Base-by-base conservation (phyloP, 176 grass and related monocot species). In the barley (Hordeum vulgare) region DNA sequence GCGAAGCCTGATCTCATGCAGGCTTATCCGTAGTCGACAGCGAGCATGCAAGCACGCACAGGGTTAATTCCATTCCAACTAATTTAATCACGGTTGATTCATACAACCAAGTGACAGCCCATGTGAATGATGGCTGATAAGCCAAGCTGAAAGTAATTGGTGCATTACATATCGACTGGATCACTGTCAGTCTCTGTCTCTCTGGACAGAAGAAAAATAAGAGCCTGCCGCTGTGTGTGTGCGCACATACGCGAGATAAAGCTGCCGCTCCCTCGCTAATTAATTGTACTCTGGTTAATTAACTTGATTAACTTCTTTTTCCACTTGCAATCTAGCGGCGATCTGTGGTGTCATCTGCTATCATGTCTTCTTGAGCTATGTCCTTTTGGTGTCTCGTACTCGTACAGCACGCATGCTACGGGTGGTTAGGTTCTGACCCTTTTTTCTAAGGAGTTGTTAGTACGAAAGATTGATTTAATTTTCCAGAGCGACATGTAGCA, bases 21-120 rank as follows among this genome's bases (percentile, higher is more conserved):
- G 10, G 23, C 86, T 78, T 88, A 83, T 88, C 80, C 65, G 23
- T 4, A 51, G 3, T 59, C 7, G 51, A 69, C 63, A 70, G 26
- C 39, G 27, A n/a, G 39, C 85, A 70, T 82, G 18, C 18, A 20
- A 54, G 18, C 51, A 54, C 0, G 69, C 28, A 4, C 3, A 34
- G 72, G 53, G 63, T 21, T 71, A 28, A 35, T 36, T 74, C 18
- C 8, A 39, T 66, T 8, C 18, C 18, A 67, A 8, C 7, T 56
- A 20, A 21, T 3, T 49, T 80, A 49, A 53, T 63, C 8, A 36
- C 0, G 9, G 57, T 24, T 9, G 0, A 2, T n/a, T 69, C 34
- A 21, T 4, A 39, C 20, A 21, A 41, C 44, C 0, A 67, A 4
- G 33, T 11, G 64, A 66, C 64, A 66, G 1, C 36, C 66, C 35